Percentiles rank a stretch among this genome's conserved stretches.
phyloP scores from a whole-genome alignment of 306 rosid genomes.

The Begonia masoniana region DNA sequence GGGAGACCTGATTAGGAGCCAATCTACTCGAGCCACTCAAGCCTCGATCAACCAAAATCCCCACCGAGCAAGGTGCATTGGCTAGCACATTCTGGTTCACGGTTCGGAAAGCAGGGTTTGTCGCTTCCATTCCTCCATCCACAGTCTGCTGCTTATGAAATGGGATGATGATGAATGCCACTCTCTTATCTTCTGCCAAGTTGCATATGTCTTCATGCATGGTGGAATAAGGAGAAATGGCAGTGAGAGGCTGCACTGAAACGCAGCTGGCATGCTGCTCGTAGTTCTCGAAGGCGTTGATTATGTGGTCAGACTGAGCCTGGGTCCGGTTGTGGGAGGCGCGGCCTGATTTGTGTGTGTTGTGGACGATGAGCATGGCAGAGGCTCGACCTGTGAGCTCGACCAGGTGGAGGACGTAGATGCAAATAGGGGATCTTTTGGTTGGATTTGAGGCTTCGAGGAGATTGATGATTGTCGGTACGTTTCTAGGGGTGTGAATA shows the following conservation, averaged over 20 bases:
- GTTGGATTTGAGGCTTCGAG: slow-evolving; percentile 78
- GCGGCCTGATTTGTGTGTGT: slow-evolving; percentile 36
- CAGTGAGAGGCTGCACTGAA: slow-evolving; percentile 61
- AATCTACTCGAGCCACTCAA: slow-evolving; percentile 42
- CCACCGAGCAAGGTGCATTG: slow-evolving; percentile 76
- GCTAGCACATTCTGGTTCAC: slow-evolving; percentile 67
- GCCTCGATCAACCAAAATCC: slow-evolving; percentile 75
- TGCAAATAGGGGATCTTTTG: slow-evolving; percentile 55
- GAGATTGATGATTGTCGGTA: slow-evolving; percentile 77
- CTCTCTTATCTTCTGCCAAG: slow-evolving; percentile 70
- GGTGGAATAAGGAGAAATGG: slow-evolving; percentile 79
- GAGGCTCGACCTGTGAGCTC: slow-evolving; percentile 92
- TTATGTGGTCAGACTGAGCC: slow-evolving; percentile 87
- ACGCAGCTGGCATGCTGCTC: slow-evolving; percentile 45
- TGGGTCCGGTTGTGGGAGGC: slow-evolving; percentile 52
- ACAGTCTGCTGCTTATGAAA: slow-evolving; percentile 93
- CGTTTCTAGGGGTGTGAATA: slow-evolving; percentile 69
- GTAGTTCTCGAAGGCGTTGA: slow-evolving; percentile 66
- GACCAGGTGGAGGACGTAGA: slow-evolving; percentile 66
- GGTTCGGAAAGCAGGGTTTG: slow-evolving; percentile 46
- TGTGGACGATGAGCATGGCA: slow-evolving; percentile 90
- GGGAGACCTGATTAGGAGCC: slow-evolving; percentile 34
- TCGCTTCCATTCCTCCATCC: slow-evolving; percentile 91
- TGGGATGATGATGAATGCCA: slow-evolving; percentile 58
- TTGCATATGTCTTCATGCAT: slow-evolving; percentile 88